Conservation (phyloP, 2,329 filamentous ascomycete genomes). For the Raffaelea ambrosiae region DNA sequence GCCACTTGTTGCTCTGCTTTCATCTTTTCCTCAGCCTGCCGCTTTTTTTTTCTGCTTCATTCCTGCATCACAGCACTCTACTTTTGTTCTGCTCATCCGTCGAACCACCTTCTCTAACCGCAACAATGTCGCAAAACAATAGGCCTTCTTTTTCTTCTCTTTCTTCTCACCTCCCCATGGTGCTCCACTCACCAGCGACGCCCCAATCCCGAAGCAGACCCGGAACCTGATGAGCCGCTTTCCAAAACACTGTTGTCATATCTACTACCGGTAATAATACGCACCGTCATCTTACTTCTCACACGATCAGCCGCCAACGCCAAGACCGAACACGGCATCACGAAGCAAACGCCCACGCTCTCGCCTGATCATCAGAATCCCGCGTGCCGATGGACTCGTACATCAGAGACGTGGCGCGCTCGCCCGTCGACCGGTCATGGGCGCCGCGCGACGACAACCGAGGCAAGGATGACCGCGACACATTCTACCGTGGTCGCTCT, state of each 20-base stretch:
- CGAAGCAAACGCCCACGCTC: background rate
- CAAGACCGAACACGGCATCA: background rate
- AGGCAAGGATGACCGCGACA: constrained; percentile 46
- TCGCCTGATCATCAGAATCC: background rate
- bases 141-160: constrained; percentile 21
- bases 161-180: constrained; percentile 33
- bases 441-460: constrained; percentile 42
- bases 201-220: background rate
- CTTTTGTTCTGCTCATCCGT: background rate
- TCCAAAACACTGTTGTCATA: background rate
- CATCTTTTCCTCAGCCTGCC: background rate
- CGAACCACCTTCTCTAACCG: constrained; percentile 1
- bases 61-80: no score
- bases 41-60: no score
- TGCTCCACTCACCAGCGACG: background rate
- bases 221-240: background rate
- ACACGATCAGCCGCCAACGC: no score
- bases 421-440: constrained; percentile 45
- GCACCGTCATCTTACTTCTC: background rate
- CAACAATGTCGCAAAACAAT: constrained; percentile 1
- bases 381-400: constrained; percentile 43
- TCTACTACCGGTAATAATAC: background rate
- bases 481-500: constrained; percentile 58
- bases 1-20: no score
- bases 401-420: constrained; percentile 46